A percentile compares a stretch with the other conserved stretches of the same genome.
Evolutionary conservation across 1,139 yeast species (phyloP).

Genomic region (Yamadazyma dendronema): DNA sequence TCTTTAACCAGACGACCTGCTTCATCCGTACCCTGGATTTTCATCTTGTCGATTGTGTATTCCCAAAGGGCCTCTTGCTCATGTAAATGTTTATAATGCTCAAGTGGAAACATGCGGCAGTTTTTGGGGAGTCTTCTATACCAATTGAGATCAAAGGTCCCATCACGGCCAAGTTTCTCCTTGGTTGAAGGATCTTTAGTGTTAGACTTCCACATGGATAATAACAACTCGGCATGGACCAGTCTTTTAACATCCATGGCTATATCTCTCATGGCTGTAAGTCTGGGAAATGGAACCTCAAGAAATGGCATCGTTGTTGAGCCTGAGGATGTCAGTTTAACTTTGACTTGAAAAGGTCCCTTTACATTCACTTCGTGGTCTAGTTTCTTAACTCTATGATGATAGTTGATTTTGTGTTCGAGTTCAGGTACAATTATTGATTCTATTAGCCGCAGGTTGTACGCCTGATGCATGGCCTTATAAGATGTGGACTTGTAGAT

Average conservation of each 20-base stretch:
- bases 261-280: slow-evolving; percentile 21
- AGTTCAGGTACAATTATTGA: slow-evolving; percentile 36
- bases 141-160: slow-evolving; percentile 25
- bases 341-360: slow-evolving; percentile 39
- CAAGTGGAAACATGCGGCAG: slow-evolving; percentile 29
- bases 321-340: slow-evolving; percentile 33
- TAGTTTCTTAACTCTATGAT: slow-evolving; percentile 23
- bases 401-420: slow-evolving; percentile 34
- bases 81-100: slow-evolving; percentile 27
- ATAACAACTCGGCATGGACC: slow-evolving; percentile 20
- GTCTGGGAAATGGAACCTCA: slow-evolving; percentile 24
- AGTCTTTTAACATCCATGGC: slow-evolving; percentile 35
- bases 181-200: slow-evolving; percentile 9
- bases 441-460: slow-evolving; percentile 35
- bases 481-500: slow-evolving; percentile 14
- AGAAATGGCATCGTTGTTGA: slow-evolving; percentile 29
- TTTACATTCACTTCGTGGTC: slow-evolving; percentile 24
- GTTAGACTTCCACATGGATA: slow-evolving; percentile 28
- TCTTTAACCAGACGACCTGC: slow-evolving; percentile 3
- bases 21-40: slow-evolving; percentile 2
- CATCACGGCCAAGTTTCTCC: slow-evolving; percentile 19
- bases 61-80: slow-evolving; percentile 34
- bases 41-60: slow-evolving; percentile 16
- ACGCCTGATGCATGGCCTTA: slow-evolving; percentile 24
- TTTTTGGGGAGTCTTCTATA: slow-evolving; percentile 27